Percentiles rank a stretch among this genome's conserved stretches.
These are phyloP conservation scores for Termitomyces sp. DNA, from an alignment of 768 basidiomycete species.

Conservation along the genomic window DNA sequence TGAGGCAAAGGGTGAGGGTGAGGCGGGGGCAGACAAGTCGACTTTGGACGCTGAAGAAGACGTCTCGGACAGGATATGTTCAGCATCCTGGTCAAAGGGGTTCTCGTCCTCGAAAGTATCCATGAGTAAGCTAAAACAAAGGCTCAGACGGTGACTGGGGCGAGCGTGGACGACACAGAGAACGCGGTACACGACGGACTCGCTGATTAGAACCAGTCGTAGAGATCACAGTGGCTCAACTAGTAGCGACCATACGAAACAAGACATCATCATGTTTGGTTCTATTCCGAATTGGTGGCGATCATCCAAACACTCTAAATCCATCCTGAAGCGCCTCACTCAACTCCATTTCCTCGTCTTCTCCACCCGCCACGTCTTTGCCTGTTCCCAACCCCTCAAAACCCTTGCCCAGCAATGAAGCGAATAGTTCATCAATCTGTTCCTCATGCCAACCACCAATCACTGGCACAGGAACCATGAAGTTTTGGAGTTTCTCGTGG, in stretches of 20 bases:
- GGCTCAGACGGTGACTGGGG: constrained; percentile 4
- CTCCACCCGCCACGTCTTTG: constrained; percentile 21
- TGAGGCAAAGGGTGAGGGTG: constrained; percentile 39
- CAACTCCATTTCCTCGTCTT: constrained; percentile 23
- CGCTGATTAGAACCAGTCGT: neutral
- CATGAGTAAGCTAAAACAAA: constrained; percentile 19
- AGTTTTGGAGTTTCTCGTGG: constrained; percentile 95
- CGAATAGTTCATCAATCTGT: constrained; percentile 93
- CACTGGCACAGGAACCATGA: constrained; percentile 84
- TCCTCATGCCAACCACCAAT: constrained; percentile 87
- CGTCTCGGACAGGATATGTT: constrained; percentile 39
- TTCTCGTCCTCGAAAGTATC: constrained; percentile 60
- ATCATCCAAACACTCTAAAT: constrained; percentile 57
- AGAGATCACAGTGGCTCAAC: neutral
- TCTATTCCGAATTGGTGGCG: constrained; percentile 31
- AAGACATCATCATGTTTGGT: constrained; percentile 29
- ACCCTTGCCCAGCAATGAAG: constrained; percentile 77
- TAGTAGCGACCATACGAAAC: neutral
- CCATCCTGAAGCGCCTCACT: constrained; percentile 33
- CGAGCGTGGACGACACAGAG: neutral
- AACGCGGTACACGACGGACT: neutral
- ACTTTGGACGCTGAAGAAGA: constrained; percentile 46
- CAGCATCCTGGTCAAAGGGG: constrained; percentile 52
- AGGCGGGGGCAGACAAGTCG: constrained; percentile 55
- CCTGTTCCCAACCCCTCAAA: constrained; percentile 34